Base-by-base conservation (phyloP, 306 rosid genomes). In the Cicer chorassanicum region DNA sequence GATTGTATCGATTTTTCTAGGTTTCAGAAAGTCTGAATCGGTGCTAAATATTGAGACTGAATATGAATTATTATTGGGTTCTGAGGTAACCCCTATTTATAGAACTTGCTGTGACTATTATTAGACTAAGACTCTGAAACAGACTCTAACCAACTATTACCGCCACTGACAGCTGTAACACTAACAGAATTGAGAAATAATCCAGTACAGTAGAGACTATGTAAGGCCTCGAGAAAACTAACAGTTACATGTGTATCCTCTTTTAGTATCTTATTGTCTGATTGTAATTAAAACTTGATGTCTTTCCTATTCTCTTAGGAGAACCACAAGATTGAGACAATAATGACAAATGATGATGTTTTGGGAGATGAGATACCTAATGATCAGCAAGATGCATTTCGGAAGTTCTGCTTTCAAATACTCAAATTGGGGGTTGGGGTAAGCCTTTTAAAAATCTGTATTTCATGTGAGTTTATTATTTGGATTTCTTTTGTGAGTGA, bases 281-380 rank as follows among this genome's bases (percentile, higher is more conserved):
- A 42, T 61, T 24, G 56, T 74, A 14, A 53, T 68, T 45, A 16
- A 53, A 68, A 70, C 48, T 74, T 66, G 46, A 67, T 68, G 57
- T 60, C 39, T 72, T 69, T 6, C 43, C 13, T 50, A 16, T 80
- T 60, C 49, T 76, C 76, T 42, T 88, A 92, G 99, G 96, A 88
- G 84, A 86, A 71, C 80, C 90, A 68, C 29, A 93, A 92, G 43
- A 65, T 64, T 7, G 80, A 79, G 72, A 64, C 75, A 64, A 70
- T 68, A 57, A 87, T 94, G 99, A 88, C 99, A 68, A 94, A 94
- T 86, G 99, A 94, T 82, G 99, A 94, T 86, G 78, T 94, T 65
- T 86, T 94, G 88, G 99, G 99, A 38, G 97, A 90, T 86, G 99
- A 94, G 87, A 90, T 90, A 83, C 95, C 99, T 56, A 63, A 74